Base-by-base conservation (phyloP, 345 rosid species). In the Sonneratia alba region DNA sequence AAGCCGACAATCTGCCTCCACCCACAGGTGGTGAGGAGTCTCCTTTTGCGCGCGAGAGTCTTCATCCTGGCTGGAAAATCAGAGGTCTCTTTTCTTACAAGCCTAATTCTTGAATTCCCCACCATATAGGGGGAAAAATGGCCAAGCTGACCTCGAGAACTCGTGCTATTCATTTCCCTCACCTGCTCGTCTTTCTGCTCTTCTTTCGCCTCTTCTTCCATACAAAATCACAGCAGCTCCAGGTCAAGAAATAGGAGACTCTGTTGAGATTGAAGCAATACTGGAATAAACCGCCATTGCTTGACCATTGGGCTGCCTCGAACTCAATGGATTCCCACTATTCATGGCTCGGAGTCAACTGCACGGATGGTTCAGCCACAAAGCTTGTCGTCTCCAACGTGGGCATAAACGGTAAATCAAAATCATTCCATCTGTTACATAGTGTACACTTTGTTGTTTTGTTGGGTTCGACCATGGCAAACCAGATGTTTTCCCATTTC, bases 261-360 rank as follows among this genome's bases (percentile, higher is more conserved):
- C 79, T 87, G 10, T 70, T 80, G 42, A 62, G 77, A 57, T 83
- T 89, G 0, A 79, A 76, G 70, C 84, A 80, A 43, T 66, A 78
- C 70, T 89, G 88, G 88, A 76, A 69, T 45, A 77, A 80, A 66
- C 85, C 83, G 19, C 69, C 77, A 19, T 43, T 74, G 49, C 75
- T 89, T 45, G 38, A 36, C n/a, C 76, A 71, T 32, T 89, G 94
- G 91, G 68, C 49, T 10, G 11, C 71, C 55, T 36, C 81, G 0
- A 66, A 81, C 67, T 62, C 76, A 72, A 36, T 71, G 6, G 71
- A 81, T 68, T 55, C 82, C 27, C 86, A 84, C 67, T 87, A 89
- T 75, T 42, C 56, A 56, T 89, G 94, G 94, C 88, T 84, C 11
- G 87, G 79, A 67, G 68, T 89, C 69, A 53, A 12, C 27, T 89